These are phyloP conservation scores for Akanthomyces lecanii DNA, from an alignment of 2,329 filamentous ascomycete species.

Conservation along the genomic window DNA sequence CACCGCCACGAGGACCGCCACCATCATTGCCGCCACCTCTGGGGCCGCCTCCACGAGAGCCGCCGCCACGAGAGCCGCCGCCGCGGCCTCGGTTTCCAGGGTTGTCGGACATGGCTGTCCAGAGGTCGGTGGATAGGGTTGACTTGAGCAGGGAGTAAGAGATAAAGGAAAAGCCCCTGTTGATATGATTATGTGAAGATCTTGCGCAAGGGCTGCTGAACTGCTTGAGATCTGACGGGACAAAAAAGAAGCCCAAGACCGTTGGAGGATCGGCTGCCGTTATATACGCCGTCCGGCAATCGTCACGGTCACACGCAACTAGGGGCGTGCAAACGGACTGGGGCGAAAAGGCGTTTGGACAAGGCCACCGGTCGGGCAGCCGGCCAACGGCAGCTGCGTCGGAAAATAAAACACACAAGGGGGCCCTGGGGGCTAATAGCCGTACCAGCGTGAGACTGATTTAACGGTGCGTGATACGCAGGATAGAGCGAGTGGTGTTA, in stretches of 20 bases:
- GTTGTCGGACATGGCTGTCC: background rate
- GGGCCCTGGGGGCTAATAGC: background rate
- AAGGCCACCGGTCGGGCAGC: background rate
- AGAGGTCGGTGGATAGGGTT: no score
- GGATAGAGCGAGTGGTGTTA: background rate
- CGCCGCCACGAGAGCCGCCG: background rate
- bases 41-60: background rate
- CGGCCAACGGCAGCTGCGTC: background rate
- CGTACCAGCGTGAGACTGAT: background rate
- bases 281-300: background rate
- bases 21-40: background rate
- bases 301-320: background rate
- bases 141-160: no score
- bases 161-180: no score
- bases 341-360: background rate
- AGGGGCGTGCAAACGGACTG: background rate
- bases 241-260: no score
- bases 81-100: slow-evolving; percentile 1
- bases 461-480: background rate
- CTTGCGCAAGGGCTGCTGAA: no score
- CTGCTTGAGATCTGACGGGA: no score
- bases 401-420: background rate
- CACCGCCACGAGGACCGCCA: background rate
- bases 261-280: no score
- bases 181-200: no score